Evolutionary conservation across 345 rosid species (phyloP).

Genomic region (Sisymbrium irio): DNA sequence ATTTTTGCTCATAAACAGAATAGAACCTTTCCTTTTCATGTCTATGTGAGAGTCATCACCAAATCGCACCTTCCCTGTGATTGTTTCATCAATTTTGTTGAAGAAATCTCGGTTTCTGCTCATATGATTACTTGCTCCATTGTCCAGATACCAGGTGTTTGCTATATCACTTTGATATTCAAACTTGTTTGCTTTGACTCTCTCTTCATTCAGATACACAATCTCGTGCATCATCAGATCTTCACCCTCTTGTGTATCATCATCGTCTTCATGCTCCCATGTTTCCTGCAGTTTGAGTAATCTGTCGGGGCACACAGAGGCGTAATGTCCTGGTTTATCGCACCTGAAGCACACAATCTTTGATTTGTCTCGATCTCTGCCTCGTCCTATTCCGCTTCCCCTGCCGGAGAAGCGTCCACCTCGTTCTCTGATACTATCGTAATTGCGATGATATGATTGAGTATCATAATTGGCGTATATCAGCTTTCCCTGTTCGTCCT

Average conservation of each 20-base stretch:
- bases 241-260: background rate
- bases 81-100: background rate
- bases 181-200: background rate
- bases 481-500: background rate
- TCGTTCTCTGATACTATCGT: too few species aligned
- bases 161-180: background rate
- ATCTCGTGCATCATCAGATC: background rate
- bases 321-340: background rate
- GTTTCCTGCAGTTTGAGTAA: background rate
- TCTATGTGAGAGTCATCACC: too few species aligned
- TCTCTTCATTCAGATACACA: background rate
- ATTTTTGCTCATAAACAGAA: too few species aligned
- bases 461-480: background rate
- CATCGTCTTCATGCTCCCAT: background rate
- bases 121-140: background rate
- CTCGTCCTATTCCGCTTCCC: background rate
- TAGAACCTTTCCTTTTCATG: too few species aligned
- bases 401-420: background rate
- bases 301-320: background rate
- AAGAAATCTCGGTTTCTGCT: background rate
- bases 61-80: background rate
- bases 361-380: background rate
- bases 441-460: background rate
- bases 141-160: background rate
- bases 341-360: background rate